Percentiles rank a stretch among this genome's conserved stretches.
Evolutionary conservation across 495 filamentous ascomycete genomes (phyloP).

Genomic region (Polyplosphaeria fusca): DNA sequence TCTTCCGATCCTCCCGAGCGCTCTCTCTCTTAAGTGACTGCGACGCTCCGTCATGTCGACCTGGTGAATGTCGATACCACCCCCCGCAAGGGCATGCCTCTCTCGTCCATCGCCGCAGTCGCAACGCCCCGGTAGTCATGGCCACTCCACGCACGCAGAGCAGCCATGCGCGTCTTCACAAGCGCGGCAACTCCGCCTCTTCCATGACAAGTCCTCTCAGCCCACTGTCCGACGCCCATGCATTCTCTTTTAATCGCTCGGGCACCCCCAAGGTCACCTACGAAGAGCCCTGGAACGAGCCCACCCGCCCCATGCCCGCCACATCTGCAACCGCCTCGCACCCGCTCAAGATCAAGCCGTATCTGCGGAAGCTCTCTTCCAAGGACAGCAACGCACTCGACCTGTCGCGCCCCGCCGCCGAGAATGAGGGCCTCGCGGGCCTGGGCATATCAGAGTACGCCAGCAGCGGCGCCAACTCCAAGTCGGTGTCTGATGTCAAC

Average conservation of each 20-base stretch:
- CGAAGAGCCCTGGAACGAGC: conserved; percentile 34
- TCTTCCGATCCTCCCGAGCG: background rate
- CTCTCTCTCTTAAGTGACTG: background rate
- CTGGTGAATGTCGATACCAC: background rate
- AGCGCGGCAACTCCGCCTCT: conserved; percentile 40
- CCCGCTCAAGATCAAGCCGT: conserved; percentile 54
- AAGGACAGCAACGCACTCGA: conserved; percentile 53
- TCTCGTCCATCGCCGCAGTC: background rate
- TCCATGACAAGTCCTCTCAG: conserved; percentile 32
- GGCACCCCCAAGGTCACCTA: conserved; percentile 41
- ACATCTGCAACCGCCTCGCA: conserved; percentile 24
- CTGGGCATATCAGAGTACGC: conserved; percentile 51
- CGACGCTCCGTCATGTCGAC: background rate
- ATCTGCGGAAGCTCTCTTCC: conserved; percentile 52
- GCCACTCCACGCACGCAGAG: conserved; percentile 15
- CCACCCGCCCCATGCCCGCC: conserved; percentile 9
- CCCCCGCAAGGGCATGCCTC: background rate
- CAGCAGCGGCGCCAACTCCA: conserved; percentile 35
- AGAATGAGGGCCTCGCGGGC: conserved; percentile 55
- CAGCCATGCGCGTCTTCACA: conserved; percentile 40
- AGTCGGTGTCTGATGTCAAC: conserved; percentile 42
- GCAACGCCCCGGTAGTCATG: conserved; percentile 12
- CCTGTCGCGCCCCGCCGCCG: conserved; percentile 53
- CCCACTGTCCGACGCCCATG: conserved; percentile 4
- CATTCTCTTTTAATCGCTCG: conserved; percentile 35